These are phyloP conservation scores for Oleoguttula mirabilis DNA, from an alignment of 495 filamentous ascomycete genomes.

Conservation along the genomic window DNA sequence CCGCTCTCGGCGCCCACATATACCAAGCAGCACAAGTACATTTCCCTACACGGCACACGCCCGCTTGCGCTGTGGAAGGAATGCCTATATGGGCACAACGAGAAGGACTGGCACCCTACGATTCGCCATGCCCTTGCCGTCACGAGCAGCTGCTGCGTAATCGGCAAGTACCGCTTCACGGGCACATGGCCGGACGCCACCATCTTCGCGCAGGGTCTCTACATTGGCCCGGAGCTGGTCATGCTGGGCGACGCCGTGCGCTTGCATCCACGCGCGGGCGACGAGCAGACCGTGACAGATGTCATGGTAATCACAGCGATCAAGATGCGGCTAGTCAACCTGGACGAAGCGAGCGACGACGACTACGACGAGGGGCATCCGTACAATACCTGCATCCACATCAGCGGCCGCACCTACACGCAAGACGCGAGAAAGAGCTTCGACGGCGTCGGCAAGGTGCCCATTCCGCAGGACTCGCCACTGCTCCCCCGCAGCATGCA, in stretches of 20 bases:
- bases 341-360: slow-evolving; percentile 33
- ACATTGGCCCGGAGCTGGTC: slow-evolving; percentile 44
- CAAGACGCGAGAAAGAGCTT: slow-evolving; percentile 23
- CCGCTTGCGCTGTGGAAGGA: slow-evolving; percentile 43
- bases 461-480: slow-evolving; percentile 20
- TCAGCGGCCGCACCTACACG: slow-evolving; percentile 42
- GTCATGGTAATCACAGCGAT: slow-evolving; percentile 44
- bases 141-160: slow-evolving; percentile 41
- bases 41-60: slow-evolving; percentile 42
- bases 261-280: slow-evolving; percentile 31
- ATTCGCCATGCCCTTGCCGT: slow-evolving; percentile 43
- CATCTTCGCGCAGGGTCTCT: slow-evolving; percentile 43
- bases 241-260: slow-evolving; percentile 42
- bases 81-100: slow-evolving; percentile 30
- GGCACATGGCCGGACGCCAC: slow-evolving; percentile 43
- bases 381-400: slow-evolving; percentile 30
- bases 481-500: slow-evolving; percentile 30
- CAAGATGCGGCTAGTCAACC: slow-evolving; percentile 32
- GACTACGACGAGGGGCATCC: slow-evolving; percentile 36
- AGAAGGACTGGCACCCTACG: slow-evolving; percentile 39
- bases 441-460: slow-evolving; percentile 15
- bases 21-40: slow-evolving; percentile 42
- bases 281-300: slow-evolving; percentile 31
- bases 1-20: slow-evolving; percentile 39
- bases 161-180: slow-evolving; percentile 39